Base-by-base conservation (phyloP, 2,329 filamentous ascomycete species). In the Macroventuria anomochaeta region DNA sequence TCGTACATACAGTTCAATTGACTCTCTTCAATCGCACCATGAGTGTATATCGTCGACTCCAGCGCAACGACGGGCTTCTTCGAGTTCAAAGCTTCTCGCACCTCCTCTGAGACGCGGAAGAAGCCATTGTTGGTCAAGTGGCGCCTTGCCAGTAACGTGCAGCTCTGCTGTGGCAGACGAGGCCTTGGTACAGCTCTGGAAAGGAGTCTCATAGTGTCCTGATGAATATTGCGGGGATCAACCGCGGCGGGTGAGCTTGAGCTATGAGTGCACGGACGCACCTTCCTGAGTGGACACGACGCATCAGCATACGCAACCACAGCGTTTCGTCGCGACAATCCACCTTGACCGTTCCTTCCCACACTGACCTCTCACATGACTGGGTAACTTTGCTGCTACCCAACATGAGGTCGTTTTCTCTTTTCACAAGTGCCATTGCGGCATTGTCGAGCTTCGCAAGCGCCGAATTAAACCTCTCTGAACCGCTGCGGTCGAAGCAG, bases 1-100 rank as follows among this genome's bases (percentile, higher is more conserved):
- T 28, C n/a, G 13, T 21, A 23, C 5, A 13, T 7, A 33, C 26
- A 26, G 7, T 2, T 17, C 21, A n/a, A 13, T 8, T 26, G 15
- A 11, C 12, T 13, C 20, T 10, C 12, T 21, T 10, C 38, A 34
- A 25, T n/a, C 15, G 31, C 66, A 81, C 92, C 93, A 76, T 99
- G 95, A 1, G 95, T 99, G 76, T 99, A 97, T 64, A 99, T 97
- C 4, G 95, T 96, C 2, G 91, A 92, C 76, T 99, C 95, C 4
- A 99, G 82, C 13, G 93, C 95, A 10, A 99, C 93, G 3, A 99
- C 88, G 0, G 95, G 93, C 66, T 86, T 87, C 51, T 87, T 86
- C 11, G 85, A 83, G 34, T 85, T 80, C 40, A 97, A 75, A 32
- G 93, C 93, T 70, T 91, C 86, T 46, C 82, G 80, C 11, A 99